Conservation (phyloP, 352 stramenopile genomes). For the Phytopythium chamaehyphon region DNA sequence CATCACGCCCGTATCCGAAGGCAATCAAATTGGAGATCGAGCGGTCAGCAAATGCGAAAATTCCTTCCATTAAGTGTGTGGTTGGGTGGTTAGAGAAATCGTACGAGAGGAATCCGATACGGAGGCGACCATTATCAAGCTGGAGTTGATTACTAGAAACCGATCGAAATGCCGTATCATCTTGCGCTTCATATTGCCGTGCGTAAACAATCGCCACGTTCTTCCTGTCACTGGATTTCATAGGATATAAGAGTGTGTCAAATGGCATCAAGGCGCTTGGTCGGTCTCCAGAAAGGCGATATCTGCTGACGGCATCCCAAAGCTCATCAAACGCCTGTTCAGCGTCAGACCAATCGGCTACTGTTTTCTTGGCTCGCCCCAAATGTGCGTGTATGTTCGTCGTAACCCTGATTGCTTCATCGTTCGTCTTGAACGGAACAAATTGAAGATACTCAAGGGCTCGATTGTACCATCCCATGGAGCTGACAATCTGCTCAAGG, state of each 20-base stretch:
- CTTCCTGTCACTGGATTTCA: constrained; percentile 30
- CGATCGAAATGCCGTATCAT: too few relatives aligned
- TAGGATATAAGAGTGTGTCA: constrained; percentile 53
- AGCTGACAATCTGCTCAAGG: constrained; percentile 22
- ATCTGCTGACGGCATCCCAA: constrained; percentile 21
- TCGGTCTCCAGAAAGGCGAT: constrained; percentile 18
- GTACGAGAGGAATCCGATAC: constrained; percentile 76
- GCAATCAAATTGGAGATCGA: constrained; percentile 22
- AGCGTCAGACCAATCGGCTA: constrained; percentile 41
- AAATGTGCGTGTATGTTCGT: constrained; percentile 24
- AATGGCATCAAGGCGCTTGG: constrained; percentile 53
- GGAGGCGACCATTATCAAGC: constrained; percentile 19
- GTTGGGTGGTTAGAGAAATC: constrained; percentile 84
- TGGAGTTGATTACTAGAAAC: neutral
- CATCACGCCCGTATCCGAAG: constrained; percentile 65
- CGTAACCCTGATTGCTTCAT: constrained; percentile 6
- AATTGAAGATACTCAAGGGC: constrained; percentile 13
- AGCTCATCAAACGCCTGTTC: constrained; percentile 28
- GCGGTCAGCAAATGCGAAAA: constrained; percentile 48
- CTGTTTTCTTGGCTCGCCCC: constrained; percentile 39
- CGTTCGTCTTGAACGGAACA: constrained; percentile 11
- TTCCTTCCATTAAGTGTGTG: constrained; percentile 65
- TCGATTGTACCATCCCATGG: constrained; percentile 24
- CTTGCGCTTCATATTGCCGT: constrained; percentile 9
- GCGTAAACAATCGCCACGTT: constrained; percentile 32